Evolutionary conservation across 140 eudicot species (phyloP).

Genomic region (Stevia rebaudiana): DNA sequence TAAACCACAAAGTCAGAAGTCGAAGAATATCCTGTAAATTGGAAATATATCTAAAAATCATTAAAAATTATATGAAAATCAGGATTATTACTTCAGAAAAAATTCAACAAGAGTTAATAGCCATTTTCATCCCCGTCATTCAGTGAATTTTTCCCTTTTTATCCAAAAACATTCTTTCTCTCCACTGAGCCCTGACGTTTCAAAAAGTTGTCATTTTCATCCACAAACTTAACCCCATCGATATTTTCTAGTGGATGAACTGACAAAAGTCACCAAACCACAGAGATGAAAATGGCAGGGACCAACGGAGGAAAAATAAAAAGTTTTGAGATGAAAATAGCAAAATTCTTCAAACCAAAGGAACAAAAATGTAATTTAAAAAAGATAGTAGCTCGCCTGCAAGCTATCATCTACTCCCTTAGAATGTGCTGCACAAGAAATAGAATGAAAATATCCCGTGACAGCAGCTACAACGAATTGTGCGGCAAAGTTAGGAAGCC

Average conservation of each 20-base stretch:
- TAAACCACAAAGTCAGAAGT: conserved; percentile 96
- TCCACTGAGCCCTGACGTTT: too few species aligned
- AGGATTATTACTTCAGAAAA: neutral
- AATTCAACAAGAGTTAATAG: too few species aligned
- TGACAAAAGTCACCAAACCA: too few species aligned
- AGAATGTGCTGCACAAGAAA: conserved; percentile 86
- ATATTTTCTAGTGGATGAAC: too few species aligned
- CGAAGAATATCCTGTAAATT: conserved; percentile 88
- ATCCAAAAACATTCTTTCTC: too few species aligned
- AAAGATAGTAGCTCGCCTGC: conserved; percentile 53
- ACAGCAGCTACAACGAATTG: conserved; percentile 97
- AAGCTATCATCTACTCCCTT: conserved; percentile 98
- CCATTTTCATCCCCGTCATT: too few species aligned
- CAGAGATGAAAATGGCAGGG: neutral
- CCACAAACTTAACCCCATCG: too few species aligned
- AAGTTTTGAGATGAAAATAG: neutral
- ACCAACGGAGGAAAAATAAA: too few species aligned
- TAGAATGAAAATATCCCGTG: conserved; percentile 95
- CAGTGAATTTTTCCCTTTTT: too few species aligned
- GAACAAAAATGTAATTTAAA: neutral
- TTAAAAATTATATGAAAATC: neutral
- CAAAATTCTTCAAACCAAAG: too few species aligned
- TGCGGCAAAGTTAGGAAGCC: conserved; percentile 52
- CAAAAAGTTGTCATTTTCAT: too few species aligned
- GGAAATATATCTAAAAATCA: conserved; percentile 2